These are phyloP conservation scores for Camillea tinctor DNA, from an alignment of 2,329 filamentous ascomycete species.

Conservation along the genomic window DNA sequence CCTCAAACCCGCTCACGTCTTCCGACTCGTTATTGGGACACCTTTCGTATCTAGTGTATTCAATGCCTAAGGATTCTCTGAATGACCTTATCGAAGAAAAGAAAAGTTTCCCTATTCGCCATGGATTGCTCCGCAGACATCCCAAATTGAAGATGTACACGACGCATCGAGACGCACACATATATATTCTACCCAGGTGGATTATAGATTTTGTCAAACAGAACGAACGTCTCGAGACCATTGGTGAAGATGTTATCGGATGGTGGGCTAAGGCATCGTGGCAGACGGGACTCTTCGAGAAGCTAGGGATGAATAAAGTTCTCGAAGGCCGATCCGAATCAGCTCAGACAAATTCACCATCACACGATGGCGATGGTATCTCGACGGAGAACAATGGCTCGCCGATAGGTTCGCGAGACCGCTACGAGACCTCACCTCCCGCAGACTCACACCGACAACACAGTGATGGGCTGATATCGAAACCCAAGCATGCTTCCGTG, in stretches of 20 bases:
- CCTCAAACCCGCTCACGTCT: constrained; percentile 55
- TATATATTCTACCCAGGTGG: constrained; percentile 94
- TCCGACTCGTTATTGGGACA: constrained; percentile 64
- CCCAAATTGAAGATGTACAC: constrained; percentile 77
- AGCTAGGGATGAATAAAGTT: constrained; percentile 70
- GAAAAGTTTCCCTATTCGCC: constrained; percentile 70
- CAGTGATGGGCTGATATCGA: constrained; percentile 22
- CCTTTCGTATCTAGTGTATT: constrained; percentile 78
- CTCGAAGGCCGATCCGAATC: constrained; percentile 48
- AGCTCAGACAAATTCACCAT: constrained; percentile 38
- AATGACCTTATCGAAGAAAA: constrained; percentile 79
- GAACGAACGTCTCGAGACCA: constrained; percentile 81
- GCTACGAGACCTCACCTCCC: constrained; percentile 19
- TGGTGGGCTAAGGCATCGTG: constrained; percentile 96
- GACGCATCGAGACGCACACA: constrained; percentile 84
- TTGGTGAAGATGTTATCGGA: constrained; percentile 87
- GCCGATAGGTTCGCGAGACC: constrained; percentile 19
- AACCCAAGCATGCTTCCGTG: constrained; percentile 39
- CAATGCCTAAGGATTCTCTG: constrained; percentile 83
- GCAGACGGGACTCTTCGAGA: constrained; percentile 78
- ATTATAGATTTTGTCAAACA: constrained; percentile 77
- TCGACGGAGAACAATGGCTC: constrained; percentile 16
- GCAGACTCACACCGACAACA: constrained; percentile 21
- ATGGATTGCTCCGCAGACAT: constrained; percentile 72
- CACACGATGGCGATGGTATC: constrained; percentile 18